Evolutionary conservation across 768 basidiomycete species (phyloP).

Genomic region (Amanita pallidorosea): DNA sequence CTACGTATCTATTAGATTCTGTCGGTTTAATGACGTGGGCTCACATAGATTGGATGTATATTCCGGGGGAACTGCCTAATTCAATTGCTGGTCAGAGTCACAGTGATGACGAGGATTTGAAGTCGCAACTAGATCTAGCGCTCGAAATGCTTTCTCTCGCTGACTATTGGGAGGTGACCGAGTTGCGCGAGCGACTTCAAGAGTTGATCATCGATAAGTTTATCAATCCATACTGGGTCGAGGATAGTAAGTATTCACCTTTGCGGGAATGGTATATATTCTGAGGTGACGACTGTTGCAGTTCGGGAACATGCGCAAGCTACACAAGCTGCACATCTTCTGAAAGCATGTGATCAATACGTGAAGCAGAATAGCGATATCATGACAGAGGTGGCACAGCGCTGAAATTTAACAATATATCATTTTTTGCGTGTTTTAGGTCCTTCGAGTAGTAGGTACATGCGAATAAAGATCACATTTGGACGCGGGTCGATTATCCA

Average conservation of each 20-base stretch:
- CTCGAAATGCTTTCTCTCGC: constrained; percentile 7
- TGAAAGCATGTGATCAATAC: constrained; percentile 17
- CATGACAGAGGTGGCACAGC: constrained; percentile 10
- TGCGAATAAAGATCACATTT: no score
- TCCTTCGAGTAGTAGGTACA: no score
- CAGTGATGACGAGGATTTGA: constrained; percentile 1
- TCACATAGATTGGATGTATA: constrained; percentile 4
- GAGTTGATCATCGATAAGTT: constrained; percentile 11
- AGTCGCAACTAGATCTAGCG: constrained; percentile 5
- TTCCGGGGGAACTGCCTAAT: constrained; percentile 6
- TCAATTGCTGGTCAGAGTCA: constrained; percentile 17
- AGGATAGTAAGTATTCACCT: constrained; percentile 14
- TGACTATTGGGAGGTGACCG: constrained; percentile 3
- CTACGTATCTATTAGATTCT: not conserved
- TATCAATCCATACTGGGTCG: constrained; percentile 18
- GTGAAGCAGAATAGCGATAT: constrained; percentile 14
- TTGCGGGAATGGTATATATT: not conserved
- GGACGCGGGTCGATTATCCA: no score
- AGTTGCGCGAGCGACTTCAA: constrained; percentile 5
- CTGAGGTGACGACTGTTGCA: constrained; percentile 3
- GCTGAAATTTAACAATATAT: no score
- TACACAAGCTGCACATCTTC: constrained; percentile 12
- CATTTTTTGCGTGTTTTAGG: no score
- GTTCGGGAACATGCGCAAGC: constrained; percentile 14
- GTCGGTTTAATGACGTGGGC: not conserved